Percentiles rank a stretch among this genome's conserved stretches.
These are phyloP conservation scores for Xanthoparmelia taractica DNA, from an alignment of 495 filamentous ascomycete species.

Conservation along the genomic window DNA sequence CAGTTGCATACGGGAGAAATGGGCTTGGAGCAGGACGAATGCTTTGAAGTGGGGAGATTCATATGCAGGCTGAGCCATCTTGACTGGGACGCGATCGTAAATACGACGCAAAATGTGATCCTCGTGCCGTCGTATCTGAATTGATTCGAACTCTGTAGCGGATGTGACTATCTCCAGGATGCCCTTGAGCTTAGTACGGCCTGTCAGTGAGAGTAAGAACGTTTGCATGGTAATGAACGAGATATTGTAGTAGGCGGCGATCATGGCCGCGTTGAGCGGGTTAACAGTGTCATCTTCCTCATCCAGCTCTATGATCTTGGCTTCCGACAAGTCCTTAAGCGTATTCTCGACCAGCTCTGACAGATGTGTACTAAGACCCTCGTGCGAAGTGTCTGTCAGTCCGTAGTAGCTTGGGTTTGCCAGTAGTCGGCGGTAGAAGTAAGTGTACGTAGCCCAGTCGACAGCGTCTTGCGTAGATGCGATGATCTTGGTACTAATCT, in stretches of 20 bases:
- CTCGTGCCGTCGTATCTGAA: slow-evolving; percentile 92
- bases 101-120: slow-evolving; percentile 81
- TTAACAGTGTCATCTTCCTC: slow-evolving; percentile 91
- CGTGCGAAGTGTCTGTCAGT: slow-evolving; percentile 79
- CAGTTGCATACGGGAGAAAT: slow-evolving; percentile 94
- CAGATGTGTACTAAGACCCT: slow-evolving; percentile 86
- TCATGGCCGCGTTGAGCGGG: slow-evolving; percentile 92
- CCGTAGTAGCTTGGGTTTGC: slow-evolving; percentile 97
- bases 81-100: slow-evolving; percentile 90
- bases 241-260: slow-evolving; percentile 98
- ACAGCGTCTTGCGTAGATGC: slow-evolving; percentile 94
- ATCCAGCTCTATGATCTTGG: slow-evolving; percentile 93
- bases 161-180: slow-evolving; percentile 96
- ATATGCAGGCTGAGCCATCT: slow-evolving; percentile 76
- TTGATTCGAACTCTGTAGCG: slow-evolving; percentile 89
- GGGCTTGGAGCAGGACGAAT: slow-evolving; percentile 90
- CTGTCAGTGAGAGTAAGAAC: slow-evolving; percentile 87
- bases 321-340: slow-evolving; percentile 81
- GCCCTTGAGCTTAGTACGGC: slow-evolving; percentile 85
- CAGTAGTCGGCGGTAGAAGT: slow-evolving; percentile 95
- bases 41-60: slow-evolving; percentile 98
- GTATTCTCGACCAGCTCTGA: slow-evolving; percentile 94
- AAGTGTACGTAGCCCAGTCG: slow-evolving; percentile 96
- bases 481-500: slow-evolving; percentile 90
- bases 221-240: slow-evolving; percentile 99